A percentile compares a stretch with the other conserved stretches of the same genome.
Evolutionary conservation across 352 stramenopile species (phyloP).

Genomic region (Phytophthora palmivora): DNA sequence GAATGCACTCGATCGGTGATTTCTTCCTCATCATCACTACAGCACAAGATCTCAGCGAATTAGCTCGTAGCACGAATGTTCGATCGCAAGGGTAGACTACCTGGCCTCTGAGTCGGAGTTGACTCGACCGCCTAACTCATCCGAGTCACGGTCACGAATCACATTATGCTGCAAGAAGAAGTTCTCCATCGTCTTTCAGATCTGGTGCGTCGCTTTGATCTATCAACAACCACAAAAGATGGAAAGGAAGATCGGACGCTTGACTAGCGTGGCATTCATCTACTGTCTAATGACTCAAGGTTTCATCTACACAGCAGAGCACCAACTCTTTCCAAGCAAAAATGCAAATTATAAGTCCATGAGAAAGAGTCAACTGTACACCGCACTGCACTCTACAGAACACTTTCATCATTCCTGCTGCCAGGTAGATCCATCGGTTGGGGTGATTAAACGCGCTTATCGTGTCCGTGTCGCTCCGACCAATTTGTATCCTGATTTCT

Average conservation of each 20-base stretch:
- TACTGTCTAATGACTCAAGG: background rate
- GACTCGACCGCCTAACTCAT: slow-evolving; percentile 60
- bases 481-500: slow-evolving; percentile 10
- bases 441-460: slow-evolving; percentile 17
- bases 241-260: slow-evolving; percentile 22
- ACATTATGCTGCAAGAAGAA: slow-evolving; percentile 86
- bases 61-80: background rate
- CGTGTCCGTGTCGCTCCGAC: slow-evolving; percentile 11
- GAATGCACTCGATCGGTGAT: slow-evolving; percentile 70
- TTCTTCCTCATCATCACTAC: slow-evolving; percentile 56
- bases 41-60: slow-evolving; percentile 14
- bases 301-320: too few species aligned
- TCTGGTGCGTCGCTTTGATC: slow-evolving; percentile 17
- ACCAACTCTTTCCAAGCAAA: slow-evolving; percentile 19
- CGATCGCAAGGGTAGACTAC: slow-evolving; percentile 22
- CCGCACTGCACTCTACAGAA: slow-evolving; percentile 46
- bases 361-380: slow-evolving; percentile 36
- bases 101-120: slow-evolving; percentile 83
- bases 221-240: slow-evolving; percentile 18
- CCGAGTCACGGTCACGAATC: slow-evolving; percentile 72
- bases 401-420: slow-evolving; percentile 31
- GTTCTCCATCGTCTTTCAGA: slow-evolving; percentile 64
- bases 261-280: slow-evolving; percentile 4
- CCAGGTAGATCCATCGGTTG: slow-evolving; percentile 8
- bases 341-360: slow-evolving; percentile 36